Conservation (phyloP, 23 red algal genomes). For the Agarophyton chilense region DNA sequence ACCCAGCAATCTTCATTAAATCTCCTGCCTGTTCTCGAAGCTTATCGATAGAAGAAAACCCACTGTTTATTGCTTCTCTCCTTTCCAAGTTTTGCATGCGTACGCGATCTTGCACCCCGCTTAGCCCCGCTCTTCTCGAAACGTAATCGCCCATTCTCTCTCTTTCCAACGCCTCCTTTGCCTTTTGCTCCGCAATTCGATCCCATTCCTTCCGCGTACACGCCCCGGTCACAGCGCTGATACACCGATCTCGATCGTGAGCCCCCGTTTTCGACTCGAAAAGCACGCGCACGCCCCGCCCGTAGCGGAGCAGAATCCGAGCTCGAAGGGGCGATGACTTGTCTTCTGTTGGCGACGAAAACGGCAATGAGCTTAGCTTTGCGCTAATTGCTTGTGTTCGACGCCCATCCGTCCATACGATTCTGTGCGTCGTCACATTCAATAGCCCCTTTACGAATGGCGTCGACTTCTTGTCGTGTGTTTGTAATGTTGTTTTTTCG, state of each 20-base stretch:
- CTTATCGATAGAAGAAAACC: slow-evolving; percentile 63
- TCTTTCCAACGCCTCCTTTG: slow-evolving; percentile 31
- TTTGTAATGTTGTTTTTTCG: slow-evolving; percentile 50
- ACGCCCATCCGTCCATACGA: slow-evolving; percentile 44
- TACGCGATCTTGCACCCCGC: slow-evolving; percentile 58
- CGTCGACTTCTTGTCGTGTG: slow-evolving; percentile 56
- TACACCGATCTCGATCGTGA: slow-evolving; percentile 18
- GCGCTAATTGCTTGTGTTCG: slow-evolving; percentile 19
- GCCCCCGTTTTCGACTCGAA: slow-evolving; percentile 20
- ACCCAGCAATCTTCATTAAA: slow-evolving; percentile 70
- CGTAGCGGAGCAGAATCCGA: neutral
- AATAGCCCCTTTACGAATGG: slow-evolving; percentile 26
- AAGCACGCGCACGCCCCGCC: slow-evolving; percentile 36
- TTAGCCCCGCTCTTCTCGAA: slow-evolving; percentile 29
- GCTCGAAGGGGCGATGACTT: slow-evolving; percentile 35
- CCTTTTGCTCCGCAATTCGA: slow-evolving; percentile 36
- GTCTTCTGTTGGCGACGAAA: neutral
- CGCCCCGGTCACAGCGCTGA: slow-evolving; percentile 1
- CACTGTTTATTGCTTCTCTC: slow-evolving; percentile 40
- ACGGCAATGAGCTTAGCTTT: neutral
- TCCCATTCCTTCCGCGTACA: slow-evolving; percentile 48
- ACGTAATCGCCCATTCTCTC: slow-evolving; percentile 45
- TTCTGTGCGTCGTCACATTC: slow-evolving; percentile 67
- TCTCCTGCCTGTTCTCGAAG: slow-evolving; percentile 70
- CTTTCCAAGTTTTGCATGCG: slow-evolving; percentile 37